A percentile compares a stretch with the other conserved stretches of the same genome.
Conservation (phyloP, 768 basidiomycete species). For the Tylopilus vinaceipallidus region DNA sequence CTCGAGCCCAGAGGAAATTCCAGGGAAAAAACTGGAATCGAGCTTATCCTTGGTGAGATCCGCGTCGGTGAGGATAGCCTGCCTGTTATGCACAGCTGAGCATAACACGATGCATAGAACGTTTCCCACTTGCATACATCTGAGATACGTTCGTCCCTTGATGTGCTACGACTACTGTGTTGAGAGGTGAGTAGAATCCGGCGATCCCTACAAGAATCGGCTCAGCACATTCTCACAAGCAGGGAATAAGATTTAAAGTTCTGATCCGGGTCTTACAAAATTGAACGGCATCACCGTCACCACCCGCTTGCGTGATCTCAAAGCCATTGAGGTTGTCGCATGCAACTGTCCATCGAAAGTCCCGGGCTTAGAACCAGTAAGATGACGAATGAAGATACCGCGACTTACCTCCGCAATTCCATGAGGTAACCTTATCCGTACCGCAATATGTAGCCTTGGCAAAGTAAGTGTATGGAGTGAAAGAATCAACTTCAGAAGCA, state of each 20-base stretch:
- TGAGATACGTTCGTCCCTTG: slow-evolving; percentile 27
- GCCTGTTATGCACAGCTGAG: slow-evolving; percentile 22
- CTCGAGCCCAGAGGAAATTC: slow-evolving; percentile 36
- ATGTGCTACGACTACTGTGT: slow-evolving; percentile 34
- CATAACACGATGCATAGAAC: slow-evolving; percentile 10
- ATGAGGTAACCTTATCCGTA: slow-evolving; percentile 36
- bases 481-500: slow-evolving; percentile 38
- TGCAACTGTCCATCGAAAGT: slow-evolving; percentile 24
- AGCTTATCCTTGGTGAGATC: slow-evolving; percentile 32
- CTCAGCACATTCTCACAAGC: no score
- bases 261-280: slow-evolving; percentile 33
- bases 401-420: slow-evolving; percentile 51
- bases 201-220: no score
- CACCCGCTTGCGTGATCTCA: slow-evolving; percentile 42
- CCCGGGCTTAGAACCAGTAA: no score
- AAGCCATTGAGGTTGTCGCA: slow-evolving; percentile 45
- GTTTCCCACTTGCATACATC: slow-evolving; percentile 37
- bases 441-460: slow-evolving; percentile 49
- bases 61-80: slow-evolving; percentile 39
- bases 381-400: no score
- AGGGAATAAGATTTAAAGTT: no score
- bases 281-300: slow-evolving; percentile 39
- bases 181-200: slow-evolving; percentile 40
- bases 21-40: slow-evolving; percentile 46
- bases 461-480: slow-evolving; percentile 47